These are phyloP conservation scores for Clonostachys rhizophaga DNA, from an alignment of 2,329 filamentous ascomycete species.

Conservation along the genomic window DNA sequence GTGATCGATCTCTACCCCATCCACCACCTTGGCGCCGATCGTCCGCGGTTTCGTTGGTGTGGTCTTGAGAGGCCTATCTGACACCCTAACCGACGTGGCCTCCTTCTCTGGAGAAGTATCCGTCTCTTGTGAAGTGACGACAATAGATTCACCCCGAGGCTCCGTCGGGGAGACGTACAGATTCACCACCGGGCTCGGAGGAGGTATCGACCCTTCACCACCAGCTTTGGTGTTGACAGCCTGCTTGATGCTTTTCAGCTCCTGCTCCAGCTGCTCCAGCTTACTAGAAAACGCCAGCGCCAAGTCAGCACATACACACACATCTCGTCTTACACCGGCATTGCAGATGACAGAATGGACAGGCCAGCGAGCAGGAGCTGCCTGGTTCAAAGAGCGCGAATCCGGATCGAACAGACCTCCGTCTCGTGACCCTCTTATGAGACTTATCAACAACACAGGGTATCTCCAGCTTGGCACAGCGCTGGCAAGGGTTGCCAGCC, in stretches of 20 bases:
- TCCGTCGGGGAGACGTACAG: background rate
- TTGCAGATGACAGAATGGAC: too few relatives aligned
- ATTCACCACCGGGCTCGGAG: constrained; percentile 9
- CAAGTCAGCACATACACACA: background rate
- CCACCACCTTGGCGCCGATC: constrained; percentile 39
- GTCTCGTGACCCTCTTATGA: constrained; percentile 38
- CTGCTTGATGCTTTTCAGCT: constrained; percentile 50
- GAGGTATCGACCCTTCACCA: constrained; percentile 9
- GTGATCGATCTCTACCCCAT: constrained; percentile 48
- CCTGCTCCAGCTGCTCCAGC: constrained; percentile 48
- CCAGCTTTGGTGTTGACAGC: constrained; percentile 27
- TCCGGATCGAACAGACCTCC: constrained; percentile 24
- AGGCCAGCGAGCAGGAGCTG: too few relatives aligned
- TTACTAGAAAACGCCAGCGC: constrained; percentile 29
- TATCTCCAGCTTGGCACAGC: constrained; percentile 36
- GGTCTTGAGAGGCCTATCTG: background rate
- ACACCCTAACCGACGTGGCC: background rate
- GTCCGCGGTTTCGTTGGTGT: constrained; percentile 28
- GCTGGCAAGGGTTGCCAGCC: constrained; percentile 33
- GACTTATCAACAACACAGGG: constrained; percentile 39
- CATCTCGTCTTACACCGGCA: background rate
- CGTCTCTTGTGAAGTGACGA: background rate
- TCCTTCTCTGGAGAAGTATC: background rate
- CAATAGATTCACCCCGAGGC: background rate
- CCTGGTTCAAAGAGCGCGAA: background rate